Base-by-base conservation (phyloP, 108 stramenopile species). In the Cyclotella baltica region DNA sequence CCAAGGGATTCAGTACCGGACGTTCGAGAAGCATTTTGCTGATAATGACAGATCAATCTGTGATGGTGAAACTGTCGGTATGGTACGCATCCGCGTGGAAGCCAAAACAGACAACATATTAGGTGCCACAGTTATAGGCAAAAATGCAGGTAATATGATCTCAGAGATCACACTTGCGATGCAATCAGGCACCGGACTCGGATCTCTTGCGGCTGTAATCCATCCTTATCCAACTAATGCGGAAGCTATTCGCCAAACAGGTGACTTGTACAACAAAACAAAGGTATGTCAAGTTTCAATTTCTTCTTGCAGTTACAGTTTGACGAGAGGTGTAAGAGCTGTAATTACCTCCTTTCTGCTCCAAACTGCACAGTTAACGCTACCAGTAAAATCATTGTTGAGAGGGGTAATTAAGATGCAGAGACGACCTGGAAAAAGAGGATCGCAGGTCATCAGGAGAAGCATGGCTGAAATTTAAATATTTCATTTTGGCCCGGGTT, bases 161-260 rank as follows among this genome's bases (percentile, higher is more conserved):
- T 79, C 84, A 20, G 95, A 97, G 77, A 51, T 96, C 10, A 91
- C 95, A 0, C 70, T 97, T 52, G 92, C 93, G 1, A 97, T 97
- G 89, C 91, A 95, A 70, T 78, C 89, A 29, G 85, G 77, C 40
- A 76, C 93, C 38, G 85, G 86, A 3, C 79, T 95, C 3, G 78
- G 68, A 5, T 48, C 75, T 28, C 58, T 97, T 29, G 94, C 92
- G n/a, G 72, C 77, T 55, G 92, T 94, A 23, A 96, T 97, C 40
- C 96, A 96, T 84, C 92, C 95, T 9, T 97, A 97, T 80, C 96
- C 96, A 9, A 96, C 96, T 13, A 88, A 78, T 8, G 85, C 83
- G 0, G 90, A 91, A 63, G 88, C 76, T 61, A 52, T 91, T 59
- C 87, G 90, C 5, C 88, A 87, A 65, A 51, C 87, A 22, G 90